Base-by-base conservation (phyloP, 2,329 filamentous ascomycete genomes). In the Botrytis sinoallii region DNA sequence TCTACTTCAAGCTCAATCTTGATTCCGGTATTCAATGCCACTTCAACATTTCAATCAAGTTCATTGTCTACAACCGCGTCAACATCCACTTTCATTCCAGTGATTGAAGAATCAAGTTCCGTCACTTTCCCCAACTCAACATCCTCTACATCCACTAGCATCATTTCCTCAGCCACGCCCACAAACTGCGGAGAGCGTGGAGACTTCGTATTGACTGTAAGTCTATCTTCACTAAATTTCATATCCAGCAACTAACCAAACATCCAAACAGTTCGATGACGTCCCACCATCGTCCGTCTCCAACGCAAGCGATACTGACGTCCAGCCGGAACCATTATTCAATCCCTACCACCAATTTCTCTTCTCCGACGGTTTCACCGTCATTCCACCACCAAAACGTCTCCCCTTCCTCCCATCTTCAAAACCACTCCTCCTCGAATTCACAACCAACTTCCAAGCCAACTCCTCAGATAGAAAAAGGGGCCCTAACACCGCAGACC, bases 361-460 rank as follows among this genome's bases (percentile, higher is more conserved):
- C 57, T 84, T 82, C 73, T 82, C 82, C 9, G 73, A 78, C 38
- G 82, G 82, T 9, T 84, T 83, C 73, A 73, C 73, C 7, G 80
- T 82, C 9, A 77, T 79, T 14, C 78, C 80, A 18, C 77, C 82
- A 46, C 78, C 79, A 70, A 79, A 75, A 4, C 48, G 29, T 4
- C 76, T 76, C n/a, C 79, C 79, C 32, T 82, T 80, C 65, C 70
- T 78, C 16, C 78, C 81, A 35, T 76, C 77, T 4, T 82, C 81
- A 0, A 76, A 77, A n/a, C 76, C 79, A 32, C 76, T 79, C 6
- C 74, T 82, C 35, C 57, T 79, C 12, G 77, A 82, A 73, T 82
- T 82, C 77, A 78, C 79, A 61, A 77, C 79, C 25, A 77, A 80
- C 10, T 77, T 77, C n/a, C 75, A 74, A 12, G 32, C 75, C 69